Percentiles rank a stretch among this genome's conserved stretches.
phyloP scores from a whole-genome alignment of 2,329 filamentous ascomycete genomes.

The Epichloe gansuensis region DNA sequence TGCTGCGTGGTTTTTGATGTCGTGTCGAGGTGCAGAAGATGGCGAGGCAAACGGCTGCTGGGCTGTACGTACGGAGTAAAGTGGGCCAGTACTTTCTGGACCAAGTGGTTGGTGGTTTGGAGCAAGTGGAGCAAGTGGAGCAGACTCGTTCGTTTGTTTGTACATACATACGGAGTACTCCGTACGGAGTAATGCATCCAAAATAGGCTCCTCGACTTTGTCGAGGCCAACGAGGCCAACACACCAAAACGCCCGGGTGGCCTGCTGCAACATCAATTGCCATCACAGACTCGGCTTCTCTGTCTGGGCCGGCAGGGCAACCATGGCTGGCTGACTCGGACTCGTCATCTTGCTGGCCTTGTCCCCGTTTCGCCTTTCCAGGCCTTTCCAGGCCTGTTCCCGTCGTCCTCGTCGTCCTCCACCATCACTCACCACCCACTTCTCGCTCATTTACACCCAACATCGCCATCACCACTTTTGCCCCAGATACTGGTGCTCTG shows the following conservation, averaged over 20 bases:
- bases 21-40: too few relatives aligned
- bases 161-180: too few relatives aligned
- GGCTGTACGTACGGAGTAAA: too few relatives aligned
- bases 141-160: too few relatives aligned
- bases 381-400: background rate
- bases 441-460: background rate
- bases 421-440: background rate
- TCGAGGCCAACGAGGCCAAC: background rate
- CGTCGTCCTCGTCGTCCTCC: background rate
- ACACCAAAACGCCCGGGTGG: conserved; percentile 7
- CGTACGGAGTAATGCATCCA: background rate
- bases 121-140: too few relatives aligned
- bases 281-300: conserved; percentile 9
- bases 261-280: conserved; percentile 11
- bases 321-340: background rate
- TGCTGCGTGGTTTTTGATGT: too few relatives aligned
- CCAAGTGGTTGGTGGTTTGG: too few relatives aligned
- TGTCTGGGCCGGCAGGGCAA: conserved; percentile 7
- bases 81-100: too few relatives aligned
- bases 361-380: background rate
- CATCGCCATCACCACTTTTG: conserved; percentile 6
- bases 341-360: conserved; percentile 1
- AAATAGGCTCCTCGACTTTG: background rate
- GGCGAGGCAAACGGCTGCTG: too few relatives aligned
- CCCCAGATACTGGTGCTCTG: background rate